Base-by-base conservation (phyloP, 805 yeast genomes). In the Cyberlindnera subsufficiens region DNA sequence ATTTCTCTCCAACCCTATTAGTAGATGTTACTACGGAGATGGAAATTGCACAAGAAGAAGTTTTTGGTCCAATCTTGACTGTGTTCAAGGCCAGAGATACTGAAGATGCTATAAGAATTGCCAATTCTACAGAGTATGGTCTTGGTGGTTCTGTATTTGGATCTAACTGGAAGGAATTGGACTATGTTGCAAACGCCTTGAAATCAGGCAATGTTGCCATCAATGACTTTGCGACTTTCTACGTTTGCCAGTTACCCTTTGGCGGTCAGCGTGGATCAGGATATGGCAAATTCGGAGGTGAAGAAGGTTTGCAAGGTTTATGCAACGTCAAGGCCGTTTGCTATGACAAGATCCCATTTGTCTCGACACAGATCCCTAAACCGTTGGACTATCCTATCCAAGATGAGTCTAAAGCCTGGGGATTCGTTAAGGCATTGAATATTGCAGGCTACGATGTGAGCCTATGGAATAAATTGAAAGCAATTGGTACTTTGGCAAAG, bases 271-370 rank as follows among this genome's bases (percentile, higher is more conserved):
- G 82, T 52, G 93, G 89, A 37, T 85, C 96, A 6, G 99, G 99
- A 0, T 93, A 89, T 59, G 99, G 99, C 44, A 91, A 91, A 61
- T 93, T 93, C 68, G 96, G 96, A 18, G 99, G 99, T 37, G 96
- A 84, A 60, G 99, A 93, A 69, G 99, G 99, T 2, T 71, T 93
- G 35, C 77, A 87, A 33, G 97, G 96, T 0, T 69, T 93, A 36
- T 91, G 98, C 61, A 73, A 80, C 43, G 86, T 88, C 42, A 93
- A 93, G 59, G 80, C 95, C 35, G 77, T 93, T 4, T 89, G 96
- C 46, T 84, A 77, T 69, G 98, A 93, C 66, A 80, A 77, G 50
- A 75, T 83, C 37, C 80, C 91, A 19, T 77, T 87, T 52, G 71
- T 93, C 13, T 79, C 89, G 6, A 86, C 95, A 2, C 72, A 78